phyloP scores from a whole-genome alignment of 1,139 yeast species.

The Lodderomyces pseudojiufengensis region DNA sequence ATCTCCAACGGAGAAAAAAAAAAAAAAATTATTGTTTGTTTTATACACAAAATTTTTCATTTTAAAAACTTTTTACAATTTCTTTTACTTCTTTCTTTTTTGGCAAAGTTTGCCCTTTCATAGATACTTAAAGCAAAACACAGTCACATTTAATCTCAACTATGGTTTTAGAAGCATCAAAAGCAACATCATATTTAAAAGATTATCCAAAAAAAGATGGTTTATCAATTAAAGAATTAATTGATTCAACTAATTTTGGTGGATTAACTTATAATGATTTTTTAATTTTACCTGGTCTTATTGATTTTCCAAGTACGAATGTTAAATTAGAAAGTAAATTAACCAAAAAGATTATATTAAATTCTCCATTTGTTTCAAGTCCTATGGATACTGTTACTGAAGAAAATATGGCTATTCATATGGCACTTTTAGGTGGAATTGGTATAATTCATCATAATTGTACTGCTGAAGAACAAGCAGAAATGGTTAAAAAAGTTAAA shows the following conservation, averaged over 20 bases:
- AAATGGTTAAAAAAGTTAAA: conserved; percentile 95
- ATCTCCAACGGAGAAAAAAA: no score
- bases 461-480: conserved; percentile 95
- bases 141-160: conserved; percentile 3
- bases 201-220: conserved; percentile 78
- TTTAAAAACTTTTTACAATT: conserved; percentile 7
- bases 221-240: conserved; percentile 73
- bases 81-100: conserved; percentile 27
- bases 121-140: conserved; percentile 4
- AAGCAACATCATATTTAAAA: conserved; percentile 66
- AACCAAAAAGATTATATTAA: conserved; percentile 87
- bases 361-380: conserved; percentile 93
- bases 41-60: neutral
- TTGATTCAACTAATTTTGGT: conserved; percentile 88
- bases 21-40: neutral
- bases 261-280: conserved; percentile 98
- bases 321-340: conserved; percentile 81
- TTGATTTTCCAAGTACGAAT: conserved; percentile 75
- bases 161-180: conserved; percentile 52
- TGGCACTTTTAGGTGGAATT: conserved; percentile 98
- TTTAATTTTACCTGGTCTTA: conserved; percentile 91
- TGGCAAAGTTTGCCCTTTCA: conserved; percentile 42
- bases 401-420: conserved; percentile 94
- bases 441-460: conserved; percentile 99
- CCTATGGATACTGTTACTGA: conserved; percentile 99